Conservation (phyloP, 1,139 yeast genomes). For the Geotrichum bryndzae region DNA sequence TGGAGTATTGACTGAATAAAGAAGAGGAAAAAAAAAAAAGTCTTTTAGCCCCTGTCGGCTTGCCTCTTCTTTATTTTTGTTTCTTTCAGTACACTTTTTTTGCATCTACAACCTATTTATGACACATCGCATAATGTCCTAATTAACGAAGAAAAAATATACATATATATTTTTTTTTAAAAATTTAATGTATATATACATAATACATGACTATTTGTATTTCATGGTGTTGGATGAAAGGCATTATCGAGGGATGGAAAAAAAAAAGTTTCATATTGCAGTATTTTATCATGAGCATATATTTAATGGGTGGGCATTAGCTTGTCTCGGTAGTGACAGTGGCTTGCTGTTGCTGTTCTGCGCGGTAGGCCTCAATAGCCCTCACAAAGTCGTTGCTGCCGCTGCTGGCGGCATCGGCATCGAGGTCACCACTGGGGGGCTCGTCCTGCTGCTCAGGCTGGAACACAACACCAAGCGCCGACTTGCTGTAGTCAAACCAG, state of each 20-base stretch:
- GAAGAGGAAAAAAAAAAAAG: not conserved
- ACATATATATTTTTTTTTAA: too few relatives aligned
- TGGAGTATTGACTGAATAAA: constrained; percentile 61
- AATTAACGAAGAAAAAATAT: not conserved
- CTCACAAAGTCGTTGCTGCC: not conserved
- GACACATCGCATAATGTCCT: not conserved
- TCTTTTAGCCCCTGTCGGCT: not conserved
- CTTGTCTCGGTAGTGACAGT: not conserved
- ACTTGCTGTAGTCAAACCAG: not conserved
- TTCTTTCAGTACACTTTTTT: not conserved
- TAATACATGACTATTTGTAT: not conserved
- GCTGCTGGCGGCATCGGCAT: too few relatives aligned
- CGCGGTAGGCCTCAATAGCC: not conserved
- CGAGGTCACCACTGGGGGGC: too few relatives aligned
- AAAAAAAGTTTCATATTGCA: too few relatives aligned
- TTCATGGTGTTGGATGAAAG: not conserved
- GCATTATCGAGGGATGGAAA: too few relatives aligned
- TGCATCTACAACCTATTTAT: not conserved
- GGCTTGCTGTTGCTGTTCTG: not conserved
- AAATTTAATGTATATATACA: not conserved
- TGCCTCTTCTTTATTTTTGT: not conserved
- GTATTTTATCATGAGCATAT: not conserved
- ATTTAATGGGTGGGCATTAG: not conserved
- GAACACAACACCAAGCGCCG: not conserved
- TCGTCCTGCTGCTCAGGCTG: not conserved